A percentile compares a stretch with the other conserved stretches of the same genome.
Conservation (phyloP, 306 rosid genomes). For the Quercus mongolica region DNA sequence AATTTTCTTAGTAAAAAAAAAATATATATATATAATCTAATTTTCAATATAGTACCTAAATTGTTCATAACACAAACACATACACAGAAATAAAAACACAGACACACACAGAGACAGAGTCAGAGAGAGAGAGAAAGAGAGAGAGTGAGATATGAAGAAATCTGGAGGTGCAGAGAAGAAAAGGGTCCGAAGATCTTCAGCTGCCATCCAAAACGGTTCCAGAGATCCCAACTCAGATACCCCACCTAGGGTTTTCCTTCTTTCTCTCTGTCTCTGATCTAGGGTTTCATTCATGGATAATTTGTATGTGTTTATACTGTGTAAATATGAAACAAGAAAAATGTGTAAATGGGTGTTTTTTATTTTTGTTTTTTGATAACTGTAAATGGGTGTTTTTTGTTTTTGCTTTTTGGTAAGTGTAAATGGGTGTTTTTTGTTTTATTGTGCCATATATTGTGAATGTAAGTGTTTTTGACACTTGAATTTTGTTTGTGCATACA, state of each 20-base stretch:
- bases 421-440: neutral
- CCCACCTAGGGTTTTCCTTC: conserved; percentile 70
- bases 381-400: neutral
- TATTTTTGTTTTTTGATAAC: neutral
- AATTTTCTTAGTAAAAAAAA: no score
- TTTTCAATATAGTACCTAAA: neutral
- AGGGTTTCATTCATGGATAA: conserved; percentile 19
- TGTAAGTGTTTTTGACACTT: neutral
- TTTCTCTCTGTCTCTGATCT: conserved; percentile 36
- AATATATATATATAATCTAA: no score
- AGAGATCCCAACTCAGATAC: conserved; percentile 81
- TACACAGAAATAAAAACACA: neutral
- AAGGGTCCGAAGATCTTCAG: conserved; percentile 76
- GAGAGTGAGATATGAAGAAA: conserved; percentile 61
- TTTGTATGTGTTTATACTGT: neutral
- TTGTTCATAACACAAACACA: neutral
- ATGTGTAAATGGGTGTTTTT: neutral
- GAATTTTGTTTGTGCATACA: neutral
- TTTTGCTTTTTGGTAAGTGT: neutral
- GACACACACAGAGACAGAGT: neutral
- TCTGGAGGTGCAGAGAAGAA: conserved; percentile 90
- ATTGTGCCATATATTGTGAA: neutral
- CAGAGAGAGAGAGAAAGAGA: neutral
- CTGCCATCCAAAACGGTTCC: conserved; percentile 59
- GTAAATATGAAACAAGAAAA: no score